phyloP scores from a whole-genome alignment of 345 rosid species.

The Capsella bursapastoris region DNA sequence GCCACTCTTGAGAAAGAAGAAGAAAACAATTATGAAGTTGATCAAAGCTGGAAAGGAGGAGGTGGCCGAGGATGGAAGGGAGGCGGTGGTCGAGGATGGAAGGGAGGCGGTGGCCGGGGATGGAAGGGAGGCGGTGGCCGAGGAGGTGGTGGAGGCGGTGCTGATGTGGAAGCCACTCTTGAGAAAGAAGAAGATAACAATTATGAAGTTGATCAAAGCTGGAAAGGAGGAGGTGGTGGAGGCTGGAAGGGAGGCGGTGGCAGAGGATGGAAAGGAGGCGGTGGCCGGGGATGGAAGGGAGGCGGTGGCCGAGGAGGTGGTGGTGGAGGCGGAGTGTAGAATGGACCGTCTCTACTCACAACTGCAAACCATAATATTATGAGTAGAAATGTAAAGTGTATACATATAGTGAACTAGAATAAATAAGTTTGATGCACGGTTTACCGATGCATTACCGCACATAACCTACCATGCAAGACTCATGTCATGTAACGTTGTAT shows the following conservation, averaged over 20 bases:
- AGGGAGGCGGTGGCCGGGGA: not conserved
- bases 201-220: not conserved
- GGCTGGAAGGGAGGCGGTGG: constrained; percentile 15
- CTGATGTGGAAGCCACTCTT: not conserved
- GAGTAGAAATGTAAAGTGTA: not conserved
- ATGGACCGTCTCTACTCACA: constrained; percentile 27
- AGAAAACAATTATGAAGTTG: not conserved
- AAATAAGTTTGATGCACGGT: constrained; percentile 27
- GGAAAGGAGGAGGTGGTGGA: not conserved
- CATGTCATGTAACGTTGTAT: constrained; percentile 1
- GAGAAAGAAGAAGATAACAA: not conserved
- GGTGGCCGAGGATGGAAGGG: constrained; percentile 27
- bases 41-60: no score
- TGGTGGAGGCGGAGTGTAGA: constrained; percentile 24
- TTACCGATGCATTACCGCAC: not conserved
- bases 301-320: constrained; percentile 23
- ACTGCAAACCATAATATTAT: not conserved
- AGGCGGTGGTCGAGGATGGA: constrained; percentile 6
- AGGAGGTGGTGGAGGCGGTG: constrained; percentile 13
- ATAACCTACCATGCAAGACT: not conserved
- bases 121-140: constrained; percentile 18
- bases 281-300: constrained; percentile 21
- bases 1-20: not conserved
- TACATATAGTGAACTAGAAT: not conserved
- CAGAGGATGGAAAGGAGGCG: constrained; percentile 13